phyloP scores from a whole-genome alignment of 129 eudicot species.

The Pittosporum tobira region DNA sequence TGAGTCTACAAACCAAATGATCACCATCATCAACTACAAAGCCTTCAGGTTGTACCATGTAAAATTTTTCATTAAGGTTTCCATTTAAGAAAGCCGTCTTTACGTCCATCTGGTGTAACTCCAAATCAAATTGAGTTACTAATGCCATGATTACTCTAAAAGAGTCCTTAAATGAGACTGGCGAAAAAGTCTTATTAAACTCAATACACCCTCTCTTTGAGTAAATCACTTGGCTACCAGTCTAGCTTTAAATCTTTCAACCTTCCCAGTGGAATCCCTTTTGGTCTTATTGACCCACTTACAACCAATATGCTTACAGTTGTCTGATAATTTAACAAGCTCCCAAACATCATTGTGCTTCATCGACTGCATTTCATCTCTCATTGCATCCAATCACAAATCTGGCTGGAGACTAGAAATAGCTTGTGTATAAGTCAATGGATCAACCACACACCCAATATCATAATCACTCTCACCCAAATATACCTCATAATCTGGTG shows the following conservation, averaged over 20 bases:
- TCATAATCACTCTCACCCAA: neutral
- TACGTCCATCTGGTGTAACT: neutral
- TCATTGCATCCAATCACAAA: neutral
- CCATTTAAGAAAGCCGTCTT: neutral
- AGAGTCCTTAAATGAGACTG: neutral
- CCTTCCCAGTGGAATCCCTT: neutral
- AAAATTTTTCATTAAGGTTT: neutral
- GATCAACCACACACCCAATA: neutral
- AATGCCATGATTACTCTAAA: neutral
- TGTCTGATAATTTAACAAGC: neutral
- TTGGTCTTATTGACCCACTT: too few species aligned
- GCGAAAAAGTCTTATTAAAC: neutral
- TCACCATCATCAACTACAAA: neutral
- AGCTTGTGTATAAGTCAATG: neutral
- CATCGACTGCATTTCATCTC: too few species aligned
- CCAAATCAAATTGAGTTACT: neutral
- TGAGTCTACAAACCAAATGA: neutral
- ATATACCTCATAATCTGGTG: neutral
- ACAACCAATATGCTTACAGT: neutral
- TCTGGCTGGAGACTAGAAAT: neutral
- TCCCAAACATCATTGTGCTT: neutral
- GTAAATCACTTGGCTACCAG: neutral
- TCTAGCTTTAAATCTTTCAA: neutral
- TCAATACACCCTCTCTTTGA: too few species aligned
- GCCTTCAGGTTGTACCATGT: neutral